phyloP scores from a whole-genome alignment of 805 yeast genomes.

The Isabelozyma rhagii region DNA sequence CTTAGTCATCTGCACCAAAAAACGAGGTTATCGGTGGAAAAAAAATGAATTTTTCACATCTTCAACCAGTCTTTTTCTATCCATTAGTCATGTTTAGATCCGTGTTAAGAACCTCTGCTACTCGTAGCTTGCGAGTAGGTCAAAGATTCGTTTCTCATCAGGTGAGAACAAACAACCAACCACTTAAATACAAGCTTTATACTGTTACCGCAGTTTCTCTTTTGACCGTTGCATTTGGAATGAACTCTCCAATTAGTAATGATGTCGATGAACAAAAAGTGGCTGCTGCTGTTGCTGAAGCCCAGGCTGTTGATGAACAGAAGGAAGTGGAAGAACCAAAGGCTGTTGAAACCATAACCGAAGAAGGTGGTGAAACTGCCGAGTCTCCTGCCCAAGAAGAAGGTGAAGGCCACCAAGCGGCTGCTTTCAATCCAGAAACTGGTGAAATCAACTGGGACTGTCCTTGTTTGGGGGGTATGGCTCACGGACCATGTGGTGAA shows the following conservation, averaged over 20 bases:
- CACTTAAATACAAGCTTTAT: not conserved
- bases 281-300: constrained; percentile 5
- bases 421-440: constrained; percentile 93
- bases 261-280: constrained; percentile 6
- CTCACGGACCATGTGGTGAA: constrained; percentile 93
- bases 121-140: constrained; percentile 5
- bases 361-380: constrained; percentile 2
- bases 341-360: not conserved
- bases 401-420: constrained; percentile 35
- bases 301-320: not conserved
- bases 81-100: constrained; percentile 14
- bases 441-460: constrained; percentile 99
- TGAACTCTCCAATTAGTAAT: not conserved
- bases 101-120: constrained; percentile 9
- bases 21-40: not conserved
- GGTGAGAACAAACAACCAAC: not conserved
- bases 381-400: constrained; percentile 1
- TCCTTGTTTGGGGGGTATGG: constrained; percentile 99
- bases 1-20: not conserved
- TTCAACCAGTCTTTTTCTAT: not conserved
- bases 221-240: not conserved
- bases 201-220: not conserved
- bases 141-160: not conserved
- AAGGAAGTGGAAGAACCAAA: constrained; percentile 1
- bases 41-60: constrained; percentile 1